Conservation (phyloP, 257 asterid species). For the Petrea volubilis region DNA sequence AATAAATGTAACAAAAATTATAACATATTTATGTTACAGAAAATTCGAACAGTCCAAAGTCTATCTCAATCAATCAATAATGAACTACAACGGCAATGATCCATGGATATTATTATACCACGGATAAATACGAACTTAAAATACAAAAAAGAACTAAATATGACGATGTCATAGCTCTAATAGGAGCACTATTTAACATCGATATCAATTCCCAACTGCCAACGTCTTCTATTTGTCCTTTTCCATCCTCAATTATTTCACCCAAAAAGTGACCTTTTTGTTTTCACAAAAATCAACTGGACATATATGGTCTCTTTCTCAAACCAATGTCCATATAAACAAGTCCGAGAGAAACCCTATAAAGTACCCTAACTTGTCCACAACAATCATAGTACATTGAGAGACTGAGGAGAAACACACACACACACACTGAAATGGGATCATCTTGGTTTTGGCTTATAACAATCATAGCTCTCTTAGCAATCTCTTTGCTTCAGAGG, state of each 20-base stretch:
- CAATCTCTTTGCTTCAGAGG: neutral
- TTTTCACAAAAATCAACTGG: neutral
- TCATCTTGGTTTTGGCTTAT: conserved; percentile 22
- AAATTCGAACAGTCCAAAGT: too few relatives aligned
- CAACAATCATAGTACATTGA: neutral
- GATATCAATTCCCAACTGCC: conserved; percentile 1
- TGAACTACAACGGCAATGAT: too few relatives aligned
- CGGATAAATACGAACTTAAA: too few relatives aligned
- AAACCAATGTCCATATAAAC: neutral
- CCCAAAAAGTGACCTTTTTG: conserved; percentile 1
- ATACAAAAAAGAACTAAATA: too few relatives aligned
- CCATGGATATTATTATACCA: too few relatives aligned
- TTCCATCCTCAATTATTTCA: neutral
- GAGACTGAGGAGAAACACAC: neutral
- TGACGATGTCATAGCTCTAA: neutral
- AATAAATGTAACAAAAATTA: too few relatives aligned
- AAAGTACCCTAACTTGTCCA: neutral
- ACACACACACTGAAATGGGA: conserved; percentile 19
- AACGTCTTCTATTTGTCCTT: neutral
- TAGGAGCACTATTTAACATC: neutral
- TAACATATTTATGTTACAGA: too few relatives aligned
- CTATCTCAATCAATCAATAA: too few relatives aligned
- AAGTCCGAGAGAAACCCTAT: neutral
- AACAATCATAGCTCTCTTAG: neutral
- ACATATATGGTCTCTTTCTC: neutral